These are phyloP conservation scores for Auriscalpium microsporum DNA, from an alignment of 768 basidiomycete species.

Conservation along the genomic window DNA sequence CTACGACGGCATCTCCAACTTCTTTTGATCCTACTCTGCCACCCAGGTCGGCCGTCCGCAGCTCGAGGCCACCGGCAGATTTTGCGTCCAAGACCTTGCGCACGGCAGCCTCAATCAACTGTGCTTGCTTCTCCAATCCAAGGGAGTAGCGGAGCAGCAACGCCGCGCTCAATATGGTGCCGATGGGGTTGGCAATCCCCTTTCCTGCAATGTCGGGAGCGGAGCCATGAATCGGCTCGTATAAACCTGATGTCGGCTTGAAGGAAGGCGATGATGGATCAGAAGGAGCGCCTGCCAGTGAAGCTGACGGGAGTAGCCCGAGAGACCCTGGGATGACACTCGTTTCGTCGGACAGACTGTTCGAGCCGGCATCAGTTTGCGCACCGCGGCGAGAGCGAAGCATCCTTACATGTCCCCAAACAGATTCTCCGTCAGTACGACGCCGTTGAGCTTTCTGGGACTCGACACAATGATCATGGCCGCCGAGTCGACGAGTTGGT, in stretches of 20 bases:
- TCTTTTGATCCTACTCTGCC: slow-evolving; percentile 69
- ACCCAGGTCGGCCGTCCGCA: slow-evolving; percentile 82
- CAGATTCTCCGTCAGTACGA: slow-evolving; percentile 90
- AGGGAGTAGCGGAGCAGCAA: slow-evolving; percentile 94
- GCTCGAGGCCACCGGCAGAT: slow-evolving; percentile 61
- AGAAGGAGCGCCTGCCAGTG: slow-evolving; percentile 82
- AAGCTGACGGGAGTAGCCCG: slow-evolving; percentile 92
- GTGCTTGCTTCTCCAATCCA: slow-evolving; percentile 76
- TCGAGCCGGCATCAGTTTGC: slow-evolving; percentile 3
- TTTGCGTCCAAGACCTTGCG: slow-evolving; percentile 74
- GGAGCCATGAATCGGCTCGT: slow-evolving; percentile 96
- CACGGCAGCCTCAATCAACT: slow-evolving; percentile 85
- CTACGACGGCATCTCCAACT: slow-evolving; percentile 77
- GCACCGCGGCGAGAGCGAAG: neutral
- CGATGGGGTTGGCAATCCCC: slow-evolving; percentile 90
- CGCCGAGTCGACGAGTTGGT: slow-evolving; percentile 91
- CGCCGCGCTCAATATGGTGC: slow-evolving; percentile 89
- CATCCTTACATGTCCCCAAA: slow-evolving; percentile 90
- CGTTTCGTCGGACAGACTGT: slow-evolving; percentile 88
- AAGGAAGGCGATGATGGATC: slow-evolving; percentile 43
- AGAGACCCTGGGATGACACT: slow-evolving; percentile 98
- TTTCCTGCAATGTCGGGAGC: slow-evolving; percentile 94
- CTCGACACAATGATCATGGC: slow-evolving; percentile 91
- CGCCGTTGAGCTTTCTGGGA: slow-evolving; percentile 89
- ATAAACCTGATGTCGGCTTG: slow-evolving; percentile 78